These are phyloP conservation scores for Persicaria maculosa DNA, from an alignment of 148 eudicot genomes.

Conservation along the genomic window DNA sequence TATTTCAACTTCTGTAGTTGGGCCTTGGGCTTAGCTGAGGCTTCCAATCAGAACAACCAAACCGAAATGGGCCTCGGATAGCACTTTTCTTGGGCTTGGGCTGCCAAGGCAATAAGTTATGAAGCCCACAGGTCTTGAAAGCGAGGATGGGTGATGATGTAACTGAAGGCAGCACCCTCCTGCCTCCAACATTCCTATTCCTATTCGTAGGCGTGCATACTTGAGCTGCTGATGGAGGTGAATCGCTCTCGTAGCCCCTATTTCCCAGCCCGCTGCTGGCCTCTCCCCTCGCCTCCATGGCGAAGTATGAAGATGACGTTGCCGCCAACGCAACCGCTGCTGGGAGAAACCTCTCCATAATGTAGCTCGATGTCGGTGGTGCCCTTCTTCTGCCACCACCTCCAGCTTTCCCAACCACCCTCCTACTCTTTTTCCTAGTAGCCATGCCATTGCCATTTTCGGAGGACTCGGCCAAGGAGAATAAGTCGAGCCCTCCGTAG, in stretches of 20 bases:
- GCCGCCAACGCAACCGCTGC: constrained; percentile 63
- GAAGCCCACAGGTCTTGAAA: constrained; percentile 50
- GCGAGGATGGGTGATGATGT: constrained; percentile 13
- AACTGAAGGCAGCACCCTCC: constrained; percentile 18
- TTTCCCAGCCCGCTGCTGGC: background rate
- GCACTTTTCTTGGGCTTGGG: constrained; percentile 40
- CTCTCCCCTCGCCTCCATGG: constrained; percentile 13
- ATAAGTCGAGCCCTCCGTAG: constrained; percentile 50
- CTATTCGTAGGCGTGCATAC: background rate
- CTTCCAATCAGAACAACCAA: constrained; percentile 23
- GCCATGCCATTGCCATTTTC: constrained; percentile 14
- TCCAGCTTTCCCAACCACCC: constrained; percentile 8
- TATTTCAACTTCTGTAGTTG: background rate
- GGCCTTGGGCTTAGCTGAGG: constrained; percentile 24
- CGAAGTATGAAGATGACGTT: constrained; percentile 22
- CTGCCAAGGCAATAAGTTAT: constrained; percentile 53
- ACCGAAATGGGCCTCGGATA: constrained; percentile 36
- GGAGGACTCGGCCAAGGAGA: constrained; percentile 42
- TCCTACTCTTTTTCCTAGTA: constrained; percentile 5
- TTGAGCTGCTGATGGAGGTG: background rate
- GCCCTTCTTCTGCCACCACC: constrained; percentile 11
- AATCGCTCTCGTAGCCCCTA: background rate
- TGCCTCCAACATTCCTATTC: constrained; percentile 8
- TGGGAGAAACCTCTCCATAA: constrained; percentile 63
- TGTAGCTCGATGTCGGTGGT: constrained; percentile 38